Conservation (phyloP, 1,284 basidiomycete species). For the Schizophyllum amplum region DNA sequence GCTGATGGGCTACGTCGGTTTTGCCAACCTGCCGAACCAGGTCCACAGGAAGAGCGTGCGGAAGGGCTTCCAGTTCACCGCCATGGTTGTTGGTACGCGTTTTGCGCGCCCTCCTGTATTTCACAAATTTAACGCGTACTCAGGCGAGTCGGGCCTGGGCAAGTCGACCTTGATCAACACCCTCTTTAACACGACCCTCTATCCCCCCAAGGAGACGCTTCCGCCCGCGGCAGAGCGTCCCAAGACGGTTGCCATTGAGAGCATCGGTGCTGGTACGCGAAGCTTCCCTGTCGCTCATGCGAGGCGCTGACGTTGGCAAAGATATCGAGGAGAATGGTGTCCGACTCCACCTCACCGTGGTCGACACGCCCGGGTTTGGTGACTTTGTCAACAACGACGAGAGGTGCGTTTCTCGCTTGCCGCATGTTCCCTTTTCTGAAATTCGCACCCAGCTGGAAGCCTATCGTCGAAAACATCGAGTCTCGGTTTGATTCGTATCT, state of each 20-base stretch:
- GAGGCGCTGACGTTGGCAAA: conserved; percentile 30
- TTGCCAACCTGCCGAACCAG: conserved; percentile 92
- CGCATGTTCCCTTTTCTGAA: conserved; percentile 11
- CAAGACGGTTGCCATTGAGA: conserved; percentile 93
- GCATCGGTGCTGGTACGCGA: conserved; percentile 84
- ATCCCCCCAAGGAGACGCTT: conserved; percentile 78
- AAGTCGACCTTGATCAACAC: conserved; percentile 98
- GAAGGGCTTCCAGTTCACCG: conserved; percentile 95
- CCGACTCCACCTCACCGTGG: conserved; percentile 90
- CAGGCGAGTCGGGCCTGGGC: conserved; percentile 94
- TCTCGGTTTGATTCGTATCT: conserved; percentile 93
- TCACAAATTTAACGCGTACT: conserved; percentile 14
- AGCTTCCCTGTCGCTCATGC: conserved; percentile 16
- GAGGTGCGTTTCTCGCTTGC: conserved; percentile 45
- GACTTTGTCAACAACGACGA: conserved; percentile 98
- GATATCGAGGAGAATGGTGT: conserved; percentile 98
- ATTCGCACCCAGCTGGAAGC: conserved; percentile 75
- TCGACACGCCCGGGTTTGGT: conserved; percentile 94
- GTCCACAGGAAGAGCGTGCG: conserved; percentile 90
- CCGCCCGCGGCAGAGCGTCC: conserved; percentile 81
- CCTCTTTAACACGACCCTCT: conserved; percentile 91
- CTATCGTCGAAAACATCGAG: conserved; percentile 95
- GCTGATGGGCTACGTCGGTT: conserved; percentile 83
- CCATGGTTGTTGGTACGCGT: conserved; percentile 90
- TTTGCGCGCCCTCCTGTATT: conserved; percentile 8